Percentiles rank a stretch among this genome's conserved stretches.
Evolutionary conservation across 2,329 filamentous ascomycete genomes (phyloP).

Genomic region (Laburnicola sp.): DNA sequence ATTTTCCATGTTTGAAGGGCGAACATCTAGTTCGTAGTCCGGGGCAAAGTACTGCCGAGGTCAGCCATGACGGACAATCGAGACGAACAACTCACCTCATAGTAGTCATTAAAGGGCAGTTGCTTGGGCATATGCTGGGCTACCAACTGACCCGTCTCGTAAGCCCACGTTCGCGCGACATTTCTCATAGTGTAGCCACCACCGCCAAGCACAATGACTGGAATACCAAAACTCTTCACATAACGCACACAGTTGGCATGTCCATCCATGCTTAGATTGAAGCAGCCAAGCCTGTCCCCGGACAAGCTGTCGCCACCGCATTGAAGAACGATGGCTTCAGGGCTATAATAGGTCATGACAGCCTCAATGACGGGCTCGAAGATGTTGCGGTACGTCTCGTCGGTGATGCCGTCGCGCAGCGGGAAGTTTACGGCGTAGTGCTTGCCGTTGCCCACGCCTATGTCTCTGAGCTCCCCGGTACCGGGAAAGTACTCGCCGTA

Average conservation of each 20-base stretch:
- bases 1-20: conserved; percentile 73
- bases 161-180: conserved; percentile 63
- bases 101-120: conserved; percentile 97
- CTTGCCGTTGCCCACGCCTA: conserved; percentile 68
- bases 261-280: conserved; percentile 71
- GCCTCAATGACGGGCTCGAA: conserved; percentile 69
- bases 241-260: conserved; percentile 72
- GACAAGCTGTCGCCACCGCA: conserved; percentile 70
- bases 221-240: conserved; percentile 68
- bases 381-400: conserved; percentile 67
- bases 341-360: conserved; percentile 70
- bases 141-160: conserved; percentile 77
- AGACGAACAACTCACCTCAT: conserved; percentile 69
- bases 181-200: conserved; percentile 74
- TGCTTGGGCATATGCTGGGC: conserved; percentile 77
- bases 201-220: conserved; percentile 67
- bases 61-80: no score
- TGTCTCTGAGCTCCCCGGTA: conserved; percentile 69
- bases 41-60: conserved; percentile 67
- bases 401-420: conserved; percentile 69
- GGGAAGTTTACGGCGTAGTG: conserved; percentile 72
- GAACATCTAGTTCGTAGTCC: conserved; percentile 70
- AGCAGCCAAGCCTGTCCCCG: conserved; percentile 68
- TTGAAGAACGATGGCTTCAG: conserved; percentile 69
- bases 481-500: conserved; percentile 74